Evolutionary conservation across 2,329 filamentous ascomycete species (phyloP).

Genomic region (Bipolaris cookei): DNA sequence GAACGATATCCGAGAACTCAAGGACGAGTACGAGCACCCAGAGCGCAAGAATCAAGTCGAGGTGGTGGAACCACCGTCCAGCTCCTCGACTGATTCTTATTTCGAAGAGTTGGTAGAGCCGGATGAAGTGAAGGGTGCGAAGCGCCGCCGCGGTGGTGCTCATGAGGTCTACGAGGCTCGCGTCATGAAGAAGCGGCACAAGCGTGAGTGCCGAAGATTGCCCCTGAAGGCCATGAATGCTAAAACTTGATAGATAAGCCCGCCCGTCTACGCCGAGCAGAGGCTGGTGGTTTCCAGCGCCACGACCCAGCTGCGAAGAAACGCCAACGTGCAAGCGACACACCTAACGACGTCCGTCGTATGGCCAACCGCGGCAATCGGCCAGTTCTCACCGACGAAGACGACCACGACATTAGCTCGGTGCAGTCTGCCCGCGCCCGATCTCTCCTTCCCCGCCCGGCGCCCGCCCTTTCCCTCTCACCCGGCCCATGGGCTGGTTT

Average conservation of each 20-base stretch:
- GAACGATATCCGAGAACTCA: conserved; percentile 41
- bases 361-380: conserved; percentile 2
- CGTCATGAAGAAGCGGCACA: conserved; percentile 33
- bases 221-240: background rate
- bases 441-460: conserved; percentile 5
- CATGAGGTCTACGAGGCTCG: conserved; percentile 42
- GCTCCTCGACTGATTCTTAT: conserved; percentile 37
- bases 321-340: conserved; percentile 14
- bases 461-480: conserved; percentile 21
- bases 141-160: conserved; percentile 23
- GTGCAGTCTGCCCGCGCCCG: background rate
- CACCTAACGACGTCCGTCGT: conserved; percentile 4
- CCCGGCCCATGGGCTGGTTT: conserved; percentile 8
- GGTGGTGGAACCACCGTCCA: conserved; percentile 21
- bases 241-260: conserved; percentile 22
- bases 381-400: conserved; percentile 20
- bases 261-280: conserved; percentile 36
- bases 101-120: conserved; percentile 40
- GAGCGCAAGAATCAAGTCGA: conserved; percentile 15
- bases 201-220: conserved; percentile 25
- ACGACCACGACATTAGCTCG: conserved; percentile 9
- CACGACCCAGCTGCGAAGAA: conserved; percentile 29
- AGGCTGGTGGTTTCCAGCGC: conserved; percentile 35
- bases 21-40: conserved; percentile 39
- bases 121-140: conserved; percentile 28